Percentiles rank a stretch among this genome's conserved stretches.
These are phyloP conservation scores for Astrephomene gubernaculifera DNA, from an alignment of 139 green algal species.

Conservation along the genomic window DNA sequence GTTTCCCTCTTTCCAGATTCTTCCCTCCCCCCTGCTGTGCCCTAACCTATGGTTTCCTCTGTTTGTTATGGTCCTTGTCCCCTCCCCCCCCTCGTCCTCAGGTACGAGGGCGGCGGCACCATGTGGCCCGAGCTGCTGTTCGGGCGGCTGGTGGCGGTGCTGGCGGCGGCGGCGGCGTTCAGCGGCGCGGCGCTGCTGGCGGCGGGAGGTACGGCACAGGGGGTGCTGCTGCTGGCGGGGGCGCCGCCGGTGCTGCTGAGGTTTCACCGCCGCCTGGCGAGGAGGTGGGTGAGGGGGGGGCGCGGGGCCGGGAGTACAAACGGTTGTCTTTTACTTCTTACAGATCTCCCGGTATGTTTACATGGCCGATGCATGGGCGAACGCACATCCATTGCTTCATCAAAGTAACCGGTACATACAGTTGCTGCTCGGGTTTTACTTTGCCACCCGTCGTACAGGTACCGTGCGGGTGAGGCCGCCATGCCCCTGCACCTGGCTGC, in stretches of 20 bases:
- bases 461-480: background rate
- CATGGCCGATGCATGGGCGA: background rate
- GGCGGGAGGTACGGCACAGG: slow-evolving; percentile 1
- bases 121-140: slow-evolving; percentile 13
- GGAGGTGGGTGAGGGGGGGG: background rate
- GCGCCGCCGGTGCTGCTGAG: slow-evolving; percentile 22
- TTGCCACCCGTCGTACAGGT: background rate
- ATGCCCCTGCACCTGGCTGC: slow-evolving; percentile 57
- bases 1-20: no score
- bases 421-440: background rate
- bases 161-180: background rate
- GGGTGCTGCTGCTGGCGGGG: slow-evolving; percentile 25
- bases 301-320: background rate
- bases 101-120: slow-evolving; percentile 29
- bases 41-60: no score
- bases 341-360: background rate
- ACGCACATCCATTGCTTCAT: background rate
- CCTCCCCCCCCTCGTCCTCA: no score
- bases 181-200: slow-evolving; percentile 17
- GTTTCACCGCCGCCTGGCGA: background rate
- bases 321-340: background rate
- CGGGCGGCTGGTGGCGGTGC: background rate
- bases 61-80: no score
- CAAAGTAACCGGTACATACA: background rate
- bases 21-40: no score